Base-by-base conservation (phyloP, 2,329 filamentous ascomycete genomes). In the Hypoxylon sp. region DNA sequence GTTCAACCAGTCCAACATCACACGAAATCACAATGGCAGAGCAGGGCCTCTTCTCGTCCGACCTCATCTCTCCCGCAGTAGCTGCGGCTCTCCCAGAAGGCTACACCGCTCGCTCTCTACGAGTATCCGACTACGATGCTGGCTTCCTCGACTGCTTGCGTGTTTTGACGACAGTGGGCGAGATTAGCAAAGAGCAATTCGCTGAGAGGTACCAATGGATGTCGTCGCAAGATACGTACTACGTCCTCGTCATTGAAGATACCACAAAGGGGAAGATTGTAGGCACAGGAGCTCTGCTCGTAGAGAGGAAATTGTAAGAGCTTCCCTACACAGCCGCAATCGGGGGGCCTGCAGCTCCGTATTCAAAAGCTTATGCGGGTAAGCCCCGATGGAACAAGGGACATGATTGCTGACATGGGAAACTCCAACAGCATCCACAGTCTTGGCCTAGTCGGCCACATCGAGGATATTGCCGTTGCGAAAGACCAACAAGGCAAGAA, bases 401-500 rank as follows among this genome's bases (percentile, higher is more conserved):
- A 35, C 15, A 47, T 35, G 35, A 37, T 54, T 71, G 62, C 77
- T 75, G 54, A 75, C 68, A 42, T 67, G 50, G 47, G 52, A 21
- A 46, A 57, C 44, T 44, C 32, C 24, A 52, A 73, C 73, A 92
- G 90, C 79, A 94, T 96, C 74, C 93, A 95, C 80, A 89, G 88
- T 74, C 87, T 96, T 48, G 93, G 93, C 55, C 83, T 91, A 21
- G 95, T 98, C 27, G 96, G 95, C 11, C 96, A 98, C 82, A 98
- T 98, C 81, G 96, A 98, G 81, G 96, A 99, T 79, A 98, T 99
- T 79, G 94, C 95, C 17, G 94, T 99, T 39, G 90, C 93, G 72
- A 94, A 94, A 82, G 93, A 97, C 75, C 94, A 98, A 83, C 96
- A 98, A 82, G 96, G 96, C 74, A 98, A 98, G 88, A 98, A 97